Evolutionary conservation across 78 protist genomes (phyloP).

Genomic region (Pigoraptor vietnamica): DNA sequence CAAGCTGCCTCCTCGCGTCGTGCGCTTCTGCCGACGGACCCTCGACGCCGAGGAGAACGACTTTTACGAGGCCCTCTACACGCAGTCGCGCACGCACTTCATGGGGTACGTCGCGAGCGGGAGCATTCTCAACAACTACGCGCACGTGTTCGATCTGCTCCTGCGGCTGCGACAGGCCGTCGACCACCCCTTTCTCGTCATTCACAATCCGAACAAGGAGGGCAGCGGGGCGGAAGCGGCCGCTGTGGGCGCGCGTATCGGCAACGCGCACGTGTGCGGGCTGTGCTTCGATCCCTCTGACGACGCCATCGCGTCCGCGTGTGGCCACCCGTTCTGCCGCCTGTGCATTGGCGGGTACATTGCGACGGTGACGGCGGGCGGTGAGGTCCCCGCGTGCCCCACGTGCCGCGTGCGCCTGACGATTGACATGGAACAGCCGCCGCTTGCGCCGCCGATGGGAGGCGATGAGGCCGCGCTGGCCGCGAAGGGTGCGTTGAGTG

Average conservation of each 20-base stretch:
- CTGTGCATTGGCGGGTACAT: constrained; percentile 22
- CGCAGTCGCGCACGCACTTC: constrained; percentile 24
- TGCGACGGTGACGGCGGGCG: neutral
- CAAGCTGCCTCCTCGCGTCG: constrained; percentile 33
- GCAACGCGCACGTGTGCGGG: constrained; percentile 18
- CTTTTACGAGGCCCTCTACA: constrained; percentile 45
- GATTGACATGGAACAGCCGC: constrained; percentile 36
- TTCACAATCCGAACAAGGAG: neutral
- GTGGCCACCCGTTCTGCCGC: constrained; percentile 57
- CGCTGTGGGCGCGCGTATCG: neutral
- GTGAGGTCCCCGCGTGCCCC: constrained; percentile 28
- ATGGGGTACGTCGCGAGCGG: constrained; percentile 6
- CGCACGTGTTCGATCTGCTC: constrained; percentile 69
- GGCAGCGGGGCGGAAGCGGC: neutral
- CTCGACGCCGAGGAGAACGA: constrained; percentile 51
- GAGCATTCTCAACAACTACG: constrained; percentile 42
- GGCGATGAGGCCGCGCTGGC: neutral
- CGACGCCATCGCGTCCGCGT: constrained; percentile 19
- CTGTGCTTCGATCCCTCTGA: constrained; percentile 38
- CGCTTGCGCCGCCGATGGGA: neutral
- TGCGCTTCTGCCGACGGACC: neutral
- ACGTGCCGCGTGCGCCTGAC: constrained; percentile 29
- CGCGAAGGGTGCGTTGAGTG: neutral
- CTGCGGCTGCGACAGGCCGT: constrained; percentile 42
- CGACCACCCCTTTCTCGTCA: constrained; percentile 51